These are phyloP conservation scores for Leccinum subgranulosum DNA, from an alignment of 768 basidiomycete genomes.

Conservation along the genomic window DNA sequence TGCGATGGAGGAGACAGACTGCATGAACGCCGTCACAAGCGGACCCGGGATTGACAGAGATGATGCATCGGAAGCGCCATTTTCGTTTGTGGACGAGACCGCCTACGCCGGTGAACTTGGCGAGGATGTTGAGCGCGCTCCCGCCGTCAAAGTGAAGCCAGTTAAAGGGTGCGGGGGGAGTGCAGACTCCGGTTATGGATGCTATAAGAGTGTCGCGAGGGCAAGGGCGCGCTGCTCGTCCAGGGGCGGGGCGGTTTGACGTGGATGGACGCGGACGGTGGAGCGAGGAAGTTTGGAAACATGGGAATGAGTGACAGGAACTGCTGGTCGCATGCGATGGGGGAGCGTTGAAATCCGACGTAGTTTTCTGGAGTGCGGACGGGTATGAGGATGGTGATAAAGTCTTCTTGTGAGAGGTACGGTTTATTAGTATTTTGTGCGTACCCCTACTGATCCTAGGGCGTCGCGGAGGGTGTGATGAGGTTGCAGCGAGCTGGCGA, in stretches of 20 bases:
- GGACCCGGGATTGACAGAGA: too few species aligned
- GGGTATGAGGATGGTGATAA: slow-evolving; percentile 76
- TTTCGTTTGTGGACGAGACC: too few species aligned
- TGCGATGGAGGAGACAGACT: slow-evolving; percentile 34
- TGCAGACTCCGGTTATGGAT: slow-evolving; percentile 42
- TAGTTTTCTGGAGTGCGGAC: slow-evolving; percentile 81
- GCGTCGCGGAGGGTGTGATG: slow-evolving; percentile 65
- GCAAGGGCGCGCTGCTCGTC: slow-evolving; percentile 15
- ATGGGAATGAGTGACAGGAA: slow-evolving; percentile 29
- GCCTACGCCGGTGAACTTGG: slow-evolving; percentile 2
- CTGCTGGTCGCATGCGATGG: slow-evolving; percentile 17
- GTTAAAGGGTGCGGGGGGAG: slow-evolving; percentile 74
- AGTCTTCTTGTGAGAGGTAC: slow-evolving; percentile 88
- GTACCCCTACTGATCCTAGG: slow-evolving; percentile 64
- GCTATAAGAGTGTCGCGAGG: slow-evolving; percentile 5
- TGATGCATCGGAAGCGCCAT: too few species aligned
- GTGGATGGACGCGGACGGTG: slow-evolving; percentile 32
- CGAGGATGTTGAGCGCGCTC: slow-evolving; percentile 73
- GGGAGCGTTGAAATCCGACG: slow-evolving; percentile 27
- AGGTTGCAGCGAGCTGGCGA: slow-evolving; percentile 64
- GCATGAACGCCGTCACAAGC: slow-evolving; percentile 40
- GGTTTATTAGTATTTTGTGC: slow-evolving; percentile 61
- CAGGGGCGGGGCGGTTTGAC: slow-evolving; percentile 33
- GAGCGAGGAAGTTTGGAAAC: slow-evolving; percentile 22
- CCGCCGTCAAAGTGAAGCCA: slow-evolving; percentile 87